Base-by-base conservation (phyloP, 371 early-diverging fungal genomes). In the Capniomyces stellatus region DNA sequence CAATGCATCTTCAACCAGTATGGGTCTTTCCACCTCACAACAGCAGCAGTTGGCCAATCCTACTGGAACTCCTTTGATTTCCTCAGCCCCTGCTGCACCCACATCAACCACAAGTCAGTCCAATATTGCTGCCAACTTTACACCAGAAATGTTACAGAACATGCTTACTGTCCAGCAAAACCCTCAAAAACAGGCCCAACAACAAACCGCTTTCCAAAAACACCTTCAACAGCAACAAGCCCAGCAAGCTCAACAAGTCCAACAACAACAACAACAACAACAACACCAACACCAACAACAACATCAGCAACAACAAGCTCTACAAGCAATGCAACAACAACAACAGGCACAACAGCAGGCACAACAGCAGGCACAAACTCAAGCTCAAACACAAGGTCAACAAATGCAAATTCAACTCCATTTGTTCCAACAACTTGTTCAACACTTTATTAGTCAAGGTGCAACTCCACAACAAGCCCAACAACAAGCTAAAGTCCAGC, bases 281-380 rank as follows among this genome's bases (percentile, higher is more conserved):
- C 40, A 40, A 40, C 40, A 13, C 15, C 15, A 13, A 40, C 40
- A 40, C 56, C 44, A 54, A 30, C 24, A 62, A 52, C 19, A 28
- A 48, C 30, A 52, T 35, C 54, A 27, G 41, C 15, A 28, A 43
- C 13, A 23, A 4, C 8, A 50, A 29, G 10, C 10, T 25, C 3
- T 50, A 28, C 27, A 22, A 28, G 25, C 23, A 30, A 23, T 25
- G 31, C 3, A 50, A 50, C 29, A 10, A 8, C 10, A 15, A 3
- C 40, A 28, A 3, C 51, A 4, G 51, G 51, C 51, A 3, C 51
- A 50, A 42, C 3, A 8, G 51, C 8, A 50, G 6, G 3, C 31
- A 10, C 28, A 42, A 23, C 15, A 42, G 23, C 15, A 8, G 29
- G 22, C 29, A 29, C 28, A 15, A 28, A 10, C 22, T 10, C 51